Evolutionary conservation across 129 eudicot species (phyloP).

Genomic region (Chrysanthemum makinoi): DNA sequence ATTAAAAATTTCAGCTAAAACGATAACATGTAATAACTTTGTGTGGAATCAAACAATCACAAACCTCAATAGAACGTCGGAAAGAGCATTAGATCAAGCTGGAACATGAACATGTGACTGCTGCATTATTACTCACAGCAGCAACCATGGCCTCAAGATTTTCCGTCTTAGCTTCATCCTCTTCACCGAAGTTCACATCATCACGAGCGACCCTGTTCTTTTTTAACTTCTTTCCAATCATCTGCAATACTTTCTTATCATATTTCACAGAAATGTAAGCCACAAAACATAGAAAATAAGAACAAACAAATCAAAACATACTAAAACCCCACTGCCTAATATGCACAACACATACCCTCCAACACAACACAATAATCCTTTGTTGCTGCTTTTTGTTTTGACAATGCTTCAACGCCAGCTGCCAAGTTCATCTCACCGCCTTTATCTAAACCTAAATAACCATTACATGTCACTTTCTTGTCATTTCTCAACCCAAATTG

Average conservation of each 20-base stretch:
- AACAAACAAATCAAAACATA: not conserved
- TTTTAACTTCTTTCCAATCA: not conserved
- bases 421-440: conserved; percentile 93
- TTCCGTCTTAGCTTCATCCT: conserved; percentile 55
- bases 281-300: not conserved
- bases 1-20: too few species aligned
- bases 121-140: conserved; percentile 63
- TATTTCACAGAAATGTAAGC: not conserved
- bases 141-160: conserved; percentile 68
- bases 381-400: not conserved
- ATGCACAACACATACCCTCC: not conserved
- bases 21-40: too few species aligned
- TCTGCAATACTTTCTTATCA: not conserved
- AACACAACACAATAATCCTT: not conserved
- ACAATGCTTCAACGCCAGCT: not conserved
- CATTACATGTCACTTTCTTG: not conserved
- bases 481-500: not conserved
- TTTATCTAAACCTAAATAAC: conserved; percentile 62
- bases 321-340: not conserved
- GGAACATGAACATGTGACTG: conserved; percentile 66
- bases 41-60: too few species aligned
- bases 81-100: conserved; percentile 54
- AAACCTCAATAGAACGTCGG: conserved; percentile 44
- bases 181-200: conserved; percentile 71
- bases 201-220: conserved; percentile 70